Evolutionary conservation across 306 rosid genomes (phyloP), one percentile per base, ranked within the genome.

Genomic region (Adenanthera pavonina): DNA sequence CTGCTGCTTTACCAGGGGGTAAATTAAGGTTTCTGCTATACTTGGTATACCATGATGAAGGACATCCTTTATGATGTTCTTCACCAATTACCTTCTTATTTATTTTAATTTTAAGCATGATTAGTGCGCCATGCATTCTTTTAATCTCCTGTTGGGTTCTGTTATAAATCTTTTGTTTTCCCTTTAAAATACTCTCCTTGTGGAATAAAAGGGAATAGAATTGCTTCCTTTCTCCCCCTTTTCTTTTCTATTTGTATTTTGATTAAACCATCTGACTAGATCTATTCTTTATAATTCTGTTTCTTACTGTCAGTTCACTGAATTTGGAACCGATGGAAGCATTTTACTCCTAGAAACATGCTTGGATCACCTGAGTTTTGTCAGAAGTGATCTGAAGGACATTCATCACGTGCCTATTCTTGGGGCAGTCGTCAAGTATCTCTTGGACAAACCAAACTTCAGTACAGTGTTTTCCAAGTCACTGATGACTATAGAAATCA

Each of bases 381-480:
- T 61, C 86, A 78, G 80, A 56, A 62, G 87, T 82, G 97, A 92
- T 74, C 65, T 46, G 59, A 89, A 86, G 74, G 91, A 90, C 54
- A 74, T 78, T 77, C 89, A 80, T 20, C 80, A 84, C 51, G 94
- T 85, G 72, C 86, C 81, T 54, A 85, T 90, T 83, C 85, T 94
- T 49, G 87, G 75, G 71, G 87, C 91, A 51, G 84, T 92, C 71
- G 75, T 91, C 75, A 96, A 88, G 88, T 79, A 77, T 83, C 96
- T 96, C 64, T 77, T 94, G 75, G 93, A 87, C 73, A 88, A 85
- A 81, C 97, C 97, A 44, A 94, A 92, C 91, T 94, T 96, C 82
- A 84, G 89, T 64, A 85, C 99, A 0, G 89, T 96, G 80, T 87
- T 96, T 78, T 91, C 96, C 30, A 92, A 92, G 91, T 89, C 98